Conservation (phyloP, 768 basidiomycete genomes). For the Gautieria morchelliformis region DNA sequence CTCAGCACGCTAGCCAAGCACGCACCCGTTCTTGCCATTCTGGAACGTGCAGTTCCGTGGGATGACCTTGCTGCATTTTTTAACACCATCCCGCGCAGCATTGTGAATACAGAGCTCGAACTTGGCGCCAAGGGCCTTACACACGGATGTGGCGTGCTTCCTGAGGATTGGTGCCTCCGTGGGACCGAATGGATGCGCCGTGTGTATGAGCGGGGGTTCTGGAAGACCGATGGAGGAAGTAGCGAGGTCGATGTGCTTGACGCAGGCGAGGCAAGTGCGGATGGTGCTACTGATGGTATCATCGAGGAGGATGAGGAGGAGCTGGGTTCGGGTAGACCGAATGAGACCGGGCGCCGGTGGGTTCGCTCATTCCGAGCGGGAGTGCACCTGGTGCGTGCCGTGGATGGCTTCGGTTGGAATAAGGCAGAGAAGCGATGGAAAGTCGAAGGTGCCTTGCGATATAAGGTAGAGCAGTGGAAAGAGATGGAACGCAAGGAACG, state of each 20-base stretch:
- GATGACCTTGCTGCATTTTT: conserved; percentile 58
- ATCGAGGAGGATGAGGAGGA: conserved; percentile 56
- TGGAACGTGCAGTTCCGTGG: conserved; percentile 86
- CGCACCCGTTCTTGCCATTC: conserved; percentile 41
- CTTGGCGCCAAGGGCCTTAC: conserved; percentile 59
- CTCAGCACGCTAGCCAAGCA: conserved; percentile 68
- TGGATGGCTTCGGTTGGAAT: conserved; percentile 67
- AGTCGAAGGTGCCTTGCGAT: conserved; percentile 53
- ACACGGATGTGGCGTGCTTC: conserved; percentile 57
- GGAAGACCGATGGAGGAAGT: conserved; percentile 67
- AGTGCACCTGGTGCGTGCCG: conserved; percentile 53
- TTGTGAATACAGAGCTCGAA: conserved; percentile 33
- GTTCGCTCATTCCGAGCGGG: conserved; percentile 62
- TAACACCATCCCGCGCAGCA: conserved; percentile 43
- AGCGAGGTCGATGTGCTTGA: conserved; percentile 76
- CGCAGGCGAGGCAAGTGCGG: conserved; percentile 39
- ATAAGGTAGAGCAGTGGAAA: conserved; percentile 61
- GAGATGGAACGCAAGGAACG: conserved; percentile 59
- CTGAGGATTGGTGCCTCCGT: conserved; percentile 92
- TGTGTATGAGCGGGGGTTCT: conserved; percentile 90
- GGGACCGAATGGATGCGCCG: conserved; percentile 95
- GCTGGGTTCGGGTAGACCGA: conserved; percentile 19
- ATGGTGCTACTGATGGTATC: conserved; percentile 56
- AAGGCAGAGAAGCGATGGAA: conserved; percentile 52
- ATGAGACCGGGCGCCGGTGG: conserved; percentile 54